Base-by-base conservation (phyloP, 768 basidiomycete genomes). In the Tylopilus sp. region DNA sequence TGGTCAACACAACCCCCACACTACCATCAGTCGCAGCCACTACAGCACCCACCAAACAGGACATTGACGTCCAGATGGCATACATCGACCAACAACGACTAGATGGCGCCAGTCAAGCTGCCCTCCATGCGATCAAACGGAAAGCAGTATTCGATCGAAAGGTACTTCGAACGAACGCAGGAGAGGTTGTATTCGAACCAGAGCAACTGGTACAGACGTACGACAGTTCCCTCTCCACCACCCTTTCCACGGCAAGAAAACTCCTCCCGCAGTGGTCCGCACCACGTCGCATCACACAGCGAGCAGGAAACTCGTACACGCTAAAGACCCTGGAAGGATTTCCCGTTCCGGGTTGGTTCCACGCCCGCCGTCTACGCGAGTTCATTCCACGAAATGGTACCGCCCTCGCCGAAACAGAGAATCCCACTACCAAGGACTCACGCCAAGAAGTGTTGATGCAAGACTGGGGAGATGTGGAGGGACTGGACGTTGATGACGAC, bases 61-160 rank as follows among this genome's bases (percentile, higher is more conserved):
- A 47, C 2, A 14, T 29, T 6, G 10, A 21, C 10, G 19, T 48
- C 9, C 47, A 48, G 10, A 14, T 38, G 2, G 36, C 47, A 14
- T 48, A 48, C 7, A 8, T 48, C 11, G 8, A 19, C 26, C 47
- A 48, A 29, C 47, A 48, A 17, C 11, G 13, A 0, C n/a, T 37
- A 19, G 36, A 48, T 11, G 29, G n/a, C 2, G 44, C 44, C 1
- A 11, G 21, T 10, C 17, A n/a, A 3, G 6, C 22, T 7, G 19
- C 9, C 3, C 12, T 37, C 11, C 36, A 72, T 22, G 63, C 68
- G 7, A 10, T 48, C 8, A 38, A 52, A 17, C 31, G 62, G 3
- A 74, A 73, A 45, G 53, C 29, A 0, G 58, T 42, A 0, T 75
- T 74, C 36, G 65, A 74, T 52, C 38, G 42, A 36, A 49, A 6